Conservation (phyloP, 352 stramenopile species). For the Pythium oligandrum region DNA sequence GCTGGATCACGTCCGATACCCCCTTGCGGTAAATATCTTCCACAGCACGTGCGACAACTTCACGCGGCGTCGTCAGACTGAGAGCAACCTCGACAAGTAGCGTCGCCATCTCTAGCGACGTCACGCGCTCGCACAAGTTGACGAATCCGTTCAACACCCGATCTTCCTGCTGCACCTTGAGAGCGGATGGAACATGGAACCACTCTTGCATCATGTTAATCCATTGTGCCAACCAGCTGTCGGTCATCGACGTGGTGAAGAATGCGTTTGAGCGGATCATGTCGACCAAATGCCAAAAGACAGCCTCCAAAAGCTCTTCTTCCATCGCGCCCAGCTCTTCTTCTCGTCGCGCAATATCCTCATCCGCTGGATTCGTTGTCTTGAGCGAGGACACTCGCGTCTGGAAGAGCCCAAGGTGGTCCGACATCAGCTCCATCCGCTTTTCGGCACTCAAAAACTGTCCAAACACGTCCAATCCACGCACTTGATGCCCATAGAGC, state of each 20-base stretch:
- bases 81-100: conserved; percentile 17
- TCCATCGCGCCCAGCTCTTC: conserved; percentile 4
- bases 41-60: conserved; percentile 12
- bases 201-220: conserved; percentile 6
- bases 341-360: conserved; percentile 2
- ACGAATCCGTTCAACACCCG: conserved; percentile 20
- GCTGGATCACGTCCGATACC: conserved; percentile 19
- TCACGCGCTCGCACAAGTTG: conserved; percentile 7
- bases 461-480: conserved; percentile 29
- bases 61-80: conserved; percentile 8
- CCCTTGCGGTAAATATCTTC: conserved; percentile 21
- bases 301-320: conserved; percentile 12
- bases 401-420: conserved; percentile 40
- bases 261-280: conserved; percentile 1
- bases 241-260: not conserved
- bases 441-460: conserved; percentile 35
- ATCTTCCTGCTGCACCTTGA: conserved; percentile 12
- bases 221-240: conserved; percentile 9
- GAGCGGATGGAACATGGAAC: conserved; percentile 1
- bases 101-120: conserved; percentile 15
- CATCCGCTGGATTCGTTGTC: conserved; percentile 18
- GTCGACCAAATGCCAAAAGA: conserved; percentile 19
- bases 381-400: conserved; percentile 36
- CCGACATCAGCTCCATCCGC: conserved; percentile 42
- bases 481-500: conserved; percentile 51